Evolutionary conservation across 495 filamentous ascomycete species (phyloP), one percentile per base, ranked within the genome.

Genomic region (Trichoderma orchidacearum): DNA sequence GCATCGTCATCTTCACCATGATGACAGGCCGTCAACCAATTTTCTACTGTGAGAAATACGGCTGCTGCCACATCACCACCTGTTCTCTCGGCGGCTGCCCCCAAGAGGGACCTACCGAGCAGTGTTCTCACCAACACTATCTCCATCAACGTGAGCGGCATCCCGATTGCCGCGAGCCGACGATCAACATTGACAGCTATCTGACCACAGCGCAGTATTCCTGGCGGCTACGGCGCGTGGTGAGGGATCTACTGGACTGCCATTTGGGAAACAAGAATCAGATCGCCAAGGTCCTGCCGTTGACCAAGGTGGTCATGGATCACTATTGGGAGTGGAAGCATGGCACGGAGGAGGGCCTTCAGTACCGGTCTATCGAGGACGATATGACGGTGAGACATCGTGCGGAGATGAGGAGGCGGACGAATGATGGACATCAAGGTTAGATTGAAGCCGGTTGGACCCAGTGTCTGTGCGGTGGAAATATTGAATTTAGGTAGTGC

Each of bases 1-100:
- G 70, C 29, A 59, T 59, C 11, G 52, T 69, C 25, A 58, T 75
- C 48, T 72, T 64, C 59, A 58, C 51, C 12, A 74, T 75, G 71
- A 73, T 74, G 69, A 60, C 52, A 3, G 66, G 68, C 12, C 56
- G 56, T 27, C 9, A 4, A 8, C 12, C 45, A n/a, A 5, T 48
- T 21, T 17, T 48, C 38, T 5, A 5, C 15, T 5, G 5, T 21
- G 6, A 48, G 38, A 48, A 48, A 21, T 5, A 48, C 38, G 38
- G 23, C 15, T 15, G 38, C 38, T 5, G 38, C 21, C 29, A 27
- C 45, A 12, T 4, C 45, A 51, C 45, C 45, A 4, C 8, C 6
- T n/a, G n/a, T n/a, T n/a, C n/a, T n/a, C n/a, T n/a, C n/a, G n/a
- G n/a, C n/a, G n/a, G n/a, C n/a, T n/a, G n/a, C n/a, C n/a, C n/a